Evolutionary conservation across 2,329 filamentous ascomycete genomes (phyloP), one percentile per base, ranked within the genome.

Genomic region (Lecanicillium sp.): DNA sequence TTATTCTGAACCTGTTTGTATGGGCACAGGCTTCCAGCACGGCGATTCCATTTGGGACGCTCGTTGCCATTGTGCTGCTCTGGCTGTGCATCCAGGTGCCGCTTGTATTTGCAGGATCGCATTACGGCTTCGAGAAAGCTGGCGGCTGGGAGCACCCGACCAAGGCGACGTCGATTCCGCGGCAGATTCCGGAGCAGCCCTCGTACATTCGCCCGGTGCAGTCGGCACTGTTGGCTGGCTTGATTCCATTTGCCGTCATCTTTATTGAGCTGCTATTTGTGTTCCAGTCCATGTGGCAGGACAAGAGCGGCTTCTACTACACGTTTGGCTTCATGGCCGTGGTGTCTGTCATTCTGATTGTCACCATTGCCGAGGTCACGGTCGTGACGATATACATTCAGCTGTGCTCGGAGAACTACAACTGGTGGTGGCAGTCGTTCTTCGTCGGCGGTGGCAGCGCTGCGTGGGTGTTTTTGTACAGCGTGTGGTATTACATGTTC

Each of bases 381-480:
- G 77, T 94, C 17, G 86, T 94, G 42, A 80, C 81, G 2, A 83
- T 87, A 13, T 94, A 94, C 60, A 74, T 85, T 34, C 83, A 87
- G 62, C 75, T 94, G 14, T 90, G 86, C 62, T 72, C 78, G 2
- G 87, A 94, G 72, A 88, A 94, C 59, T 83, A 92, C 61, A 76
- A 87, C 57, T 94, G 87, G 87, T 92, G 85, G 85, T 94, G 87
- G 87, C 84, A 86, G 58, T 87, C 83, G 37, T 92, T 94, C 65
- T 62, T 86, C 35, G 76, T 88, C 8, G 87, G 87, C 32, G 83
- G 81, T 34, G 78, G 81, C 49, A 87, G 81, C 49, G 77, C 83
- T 6, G 59, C 87, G 44, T 94, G 87, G 86, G 77, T 94, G 28
- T 92, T 90, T 56, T 57, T 77, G 28, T 94, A 92, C 64, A 86